These are phyloP conservation scores for Phoma sp. DNA, from an alignment of 2,329 filamentous ascomycete genomes.

Conservation along the genomic window DNA sequence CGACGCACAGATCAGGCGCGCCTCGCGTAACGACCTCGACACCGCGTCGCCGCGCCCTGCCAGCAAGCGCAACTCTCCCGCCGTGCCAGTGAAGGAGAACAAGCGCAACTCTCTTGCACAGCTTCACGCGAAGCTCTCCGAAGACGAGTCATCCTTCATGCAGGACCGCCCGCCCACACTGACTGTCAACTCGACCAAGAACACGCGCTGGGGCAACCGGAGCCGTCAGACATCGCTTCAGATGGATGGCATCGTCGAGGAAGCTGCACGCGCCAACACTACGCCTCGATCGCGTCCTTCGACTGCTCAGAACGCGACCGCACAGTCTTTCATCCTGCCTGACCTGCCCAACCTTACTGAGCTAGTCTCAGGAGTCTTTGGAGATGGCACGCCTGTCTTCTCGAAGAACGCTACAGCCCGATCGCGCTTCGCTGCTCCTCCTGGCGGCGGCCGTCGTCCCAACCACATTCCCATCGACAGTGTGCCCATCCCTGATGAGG, in stretches of 20 bases:
- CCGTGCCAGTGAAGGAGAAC: slow-evolving; percentile 42
- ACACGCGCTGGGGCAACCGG: slow-evolving; percentile 62
- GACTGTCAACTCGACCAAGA: slow-evolving; percentile 51
- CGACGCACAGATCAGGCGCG: slow-evolving; percentile 55
- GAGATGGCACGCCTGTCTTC: slow-evolving; percentile 64
- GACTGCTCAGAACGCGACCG: slow-evolving; percentile 57
- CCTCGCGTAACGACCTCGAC: slow-evolving; percentile 51
- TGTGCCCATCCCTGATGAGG: slow-evolving; percentile 65
- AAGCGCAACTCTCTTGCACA: slow-evolving; percentile 61
- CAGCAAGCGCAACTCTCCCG: slow-evolving; percentile 44
- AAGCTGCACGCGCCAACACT: slow-evolving; percentile 24
- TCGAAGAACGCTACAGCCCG: slow-evolving; percentile 57
- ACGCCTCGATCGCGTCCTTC: slow-evolving; percentile 45
- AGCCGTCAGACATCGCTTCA: slow-evolving; percentile 52
- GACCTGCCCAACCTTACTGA: slow-evolving; percentile 68
- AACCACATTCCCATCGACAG: slow-evolving; percentile 58
- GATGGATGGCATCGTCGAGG: slow-evolving; percentile 35
- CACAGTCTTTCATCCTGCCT: slow-evolving; percentile 67
- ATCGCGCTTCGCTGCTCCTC: slow-evolving; percentile 62
- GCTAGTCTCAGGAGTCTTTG: slow-evolving; percentile 64
- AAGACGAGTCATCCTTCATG: slow-evolving; percentile 60
- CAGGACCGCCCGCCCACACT: slow-evolving; percentile 58
- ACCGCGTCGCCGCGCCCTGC: slow-evolving; percentile 48
- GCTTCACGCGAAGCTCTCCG: slow-evolving; percentile 60
- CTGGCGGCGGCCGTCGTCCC: slow-evolving; percentile 34